Conservation (phyloP, 2,329 filamentous ascomycete species). For the Ascocoryne sarcoides region DNA sequence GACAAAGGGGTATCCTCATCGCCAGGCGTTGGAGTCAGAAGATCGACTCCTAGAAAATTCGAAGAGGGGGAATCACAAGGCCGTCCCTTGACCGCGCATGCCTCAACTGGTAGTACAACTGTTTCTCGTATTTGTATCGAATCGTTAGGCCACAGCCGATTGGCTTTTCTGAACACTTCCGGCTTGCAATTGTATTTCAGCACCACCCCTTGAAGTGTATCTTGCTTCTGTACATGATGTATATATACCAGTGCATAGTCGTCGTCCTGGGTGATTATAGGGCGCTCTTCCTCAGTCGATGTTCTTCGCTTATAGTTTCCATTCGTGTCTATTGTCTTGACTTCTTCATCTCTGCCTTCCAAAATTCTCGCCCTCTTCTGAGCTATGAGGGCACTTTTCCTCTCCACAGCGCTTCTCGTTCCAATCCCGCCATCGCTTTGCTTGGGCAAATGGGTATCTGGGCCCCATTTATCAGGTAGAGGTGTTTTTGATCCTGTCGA, state of each 20-base stretch:
- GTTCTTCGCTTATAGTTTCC: constrained; percentile 24
- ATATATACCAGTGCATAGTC: constrained; percentile 82
- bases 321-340: constrained; percentile 43
- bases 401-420: constrained; percentile 43
- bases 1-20: constrained; percentile 24
- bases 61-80: constrained; percentile 46
- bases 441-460: constrained; percentile 13
- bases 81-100: constrained; percentile 74
- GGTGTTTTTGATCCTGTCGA: background rate
- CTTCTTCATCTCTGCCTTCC: constrained; percentile 52
- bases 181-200: constrained; percentile 84
- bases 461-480: constrained; percentile 23
- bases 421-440: constrained; percentile 34
- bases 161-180: constrained; percentile 74
- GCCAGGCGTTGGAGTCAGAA: constrained; percentile 43
- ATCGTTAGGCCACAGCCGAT: constrained; percentile 91
- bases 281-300: constrained; percentile 22
- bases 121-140: constrained; percentile 76
- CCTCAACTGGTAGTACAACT: constrained; percentile 79
- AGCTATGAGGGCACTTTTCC: constrained; percentile 46
- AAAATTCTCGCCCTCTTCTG: constrained; percentile 50
- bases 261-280: constrained; percentile 35
- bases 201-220: constrained; percentile 86
- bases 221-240: constrained; percentile 71
- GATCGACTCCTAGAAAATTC: constrained; percentile 35